Conservation (phyloP, 2,329 filamentous ascomycete genomes). For the Fusarium luffae region DNA sequence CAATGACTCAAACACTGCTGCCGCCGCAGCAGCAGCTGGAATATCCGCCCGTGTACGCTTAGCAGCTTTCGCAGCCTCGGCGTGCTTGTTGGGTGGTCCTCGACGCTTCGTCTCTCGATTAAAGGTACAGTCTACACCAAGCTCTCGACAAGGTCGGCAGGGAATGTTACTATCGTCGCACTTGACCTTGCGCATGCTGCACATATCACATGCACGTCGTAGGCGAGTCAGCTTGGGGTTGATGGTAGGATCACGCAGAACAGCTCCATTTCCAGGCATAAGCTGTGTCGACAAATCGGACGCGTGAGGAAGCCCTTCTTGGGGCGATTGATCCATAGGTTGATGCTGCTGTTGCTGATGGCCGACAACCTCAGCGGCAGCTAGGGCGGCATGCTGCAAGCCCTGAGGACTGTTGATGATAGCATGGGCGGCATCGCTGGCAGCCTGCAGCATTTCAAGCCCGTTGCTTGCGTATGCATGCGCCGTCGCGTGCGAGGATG, state of each 20-base stretch:
- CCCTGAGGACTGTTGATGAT: constrained; percentile 52
- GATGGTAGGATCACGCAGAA: constrained; percentile 55
- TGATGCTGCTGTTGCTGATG: constrained; percentile 38
- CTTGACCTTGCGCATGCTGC: constrained; percentile 71
- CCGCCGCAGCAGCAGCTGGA: constrained; percentile 25
- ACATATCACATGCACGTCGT: constrained; percentile 70
- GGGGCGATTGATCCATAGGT: constrained; percentile 27
- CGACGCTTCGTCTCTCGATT: constrained; percentile 67
- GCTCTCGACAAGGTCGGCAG: constrained; percentile 66
- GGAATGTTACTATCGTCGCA: constrained; percentile 68
- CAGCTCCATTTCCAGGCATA: constrained; percentile 36
- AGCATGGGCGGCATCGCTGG: constrained; percentile 57
- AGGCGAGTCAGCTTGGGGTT: constrained; percentile 66
- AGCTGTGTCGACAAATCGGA: constrained; percentile 43
- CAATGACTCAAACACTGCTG: constrained; percentile 40
- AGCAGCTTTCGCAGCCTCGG: constrained; percentile 65
- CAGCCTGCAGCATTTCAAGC: constrained; percentile 59
- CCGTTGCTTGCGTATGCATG: constrained; percentile 60
- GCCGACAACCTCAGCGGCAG: constrained; percentile 47
- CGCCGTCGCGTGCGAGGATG: constrained; percentile 48
- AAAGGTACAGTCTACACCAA: constrained; percentile 69
- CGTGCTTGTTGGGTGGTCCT: constrained; percentile 69
- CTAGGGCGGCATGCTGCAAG: constrained; percentile 54
- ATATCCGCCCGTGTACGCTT: constrained; percentile 58
- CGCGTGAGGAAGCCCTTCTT: constrained; percentile 31